Evolutionary conservation across 768 basidiomycete species (phyloP), one percentile per base, ranked within the genome.

Genomic region (Panaeolus papilionaceus): DNA sequence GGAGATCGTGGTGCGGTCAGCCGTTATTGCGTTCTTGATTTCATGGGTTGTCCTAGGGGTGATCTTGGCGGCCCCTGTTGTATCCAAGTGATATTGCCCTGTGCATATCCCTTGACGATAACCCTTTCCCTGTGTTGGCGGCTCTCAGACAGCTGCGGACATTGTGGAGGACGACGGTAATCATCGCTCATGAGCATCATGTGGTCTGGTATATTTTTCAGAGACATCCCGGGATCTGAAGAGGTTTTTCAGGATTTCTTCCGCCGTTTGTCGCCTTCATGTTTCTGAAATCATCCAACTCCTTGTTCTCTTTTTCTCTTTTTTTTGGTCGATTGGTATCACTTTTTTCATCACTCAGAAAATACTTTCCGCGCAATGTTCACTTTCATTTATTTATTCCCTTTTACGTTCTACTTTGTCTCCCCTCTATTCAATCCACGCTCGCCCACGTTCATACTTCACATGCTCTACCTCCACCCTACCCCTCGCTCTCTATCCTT

Each of bases 1-100:
- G 93, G 92, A 94, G 77, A 90, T 94, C 37, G 91, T 94, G 38
- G 79, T 91, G 33, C 81, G 91, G 42, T 89, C 89, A 2, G 82
- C 80, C 51, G 37, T 80, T 0, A 70, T 88, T 10, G 87, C 86
- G 0, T 77, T 86, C 26, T 33, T 89, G 14, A 64, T 84, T 49
- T 78, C 78, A 63, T 84, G 82, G 80, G 61, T 78, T 9, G 64
- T 85, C 12, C 70, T 85, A 7, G 85, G 81, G 0, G 67, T 70
- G 45, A 69, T 86, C 58, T 68, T 88, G 67, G 84, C 83, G 3
- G 69, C 84, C 38, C 84, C 84, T 23, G 76, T 75, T 23, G 76
- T 75, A 28, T 38, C 51, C 37, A 65, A 12, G 38, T 67, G 51
- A 65, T 51, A n/a, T 16, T 16, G 33, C n/a, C 12, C 33, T 33